Conservation (phyloP, 805 yeast genomes). For the Kazachstania taianensis region DNA sequence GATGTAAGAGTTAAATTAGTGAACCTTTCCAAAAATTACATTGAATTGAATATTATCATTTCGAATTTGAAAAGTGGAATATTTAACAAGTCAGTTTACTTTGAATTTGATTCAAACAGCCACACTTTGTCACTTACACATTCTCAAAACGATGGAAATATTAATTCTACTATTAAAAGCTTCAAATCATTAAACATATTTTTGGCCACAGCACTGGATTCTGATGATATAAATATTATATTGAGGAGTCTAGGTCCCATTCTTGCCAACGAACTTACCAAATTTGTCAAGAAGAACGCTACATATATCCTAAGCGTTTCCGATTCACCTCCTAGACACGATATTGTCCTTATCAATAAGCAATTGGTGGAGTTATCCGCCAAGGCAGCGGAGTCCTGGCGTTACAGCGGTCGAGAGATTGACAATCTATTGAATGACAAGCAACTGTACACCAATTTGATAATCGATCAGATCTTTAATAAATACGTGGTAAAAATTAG, state of each 20-base stretch:
- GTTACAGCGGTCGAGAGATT: slow-evolving; percentile 12
- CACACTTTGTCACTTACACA: neutral
- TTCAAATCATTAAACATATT: slow-evolving; percentile 7
- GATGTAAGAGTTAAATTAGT: slow-evolving; percentile 12
- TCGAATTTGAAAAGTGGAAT: slow-evolving; percentile 12
- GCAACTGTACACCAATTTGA: slow-evolving; percentile 16
- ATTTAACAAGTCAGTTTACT: slow-evolving; percentile 9
- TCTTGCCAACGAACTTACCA: slow-evolving; percentile 17
- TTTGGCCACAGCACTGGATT: slow-evolving; percentile 1
- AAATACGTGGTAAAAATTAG: slow-evolving; percentile 12
- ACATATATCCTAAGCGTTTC: slow-evolving; percentile 11
- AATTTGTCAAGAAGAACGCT: slow-evolving; percentile 17
- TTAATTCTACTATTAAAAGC: slow-evolving; percentile 4
- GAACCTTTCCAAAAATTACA: slow-evolving; percentile 10
- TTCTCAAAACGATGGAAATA: neutral
- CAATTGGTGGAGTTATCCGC: slow-evolving; percentile 9
- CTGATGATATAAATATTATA: neutral
- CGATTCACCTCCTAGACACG: slow-evolving; percentile 6
- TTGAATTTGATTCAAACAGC: slow-evolving; percentile 4
- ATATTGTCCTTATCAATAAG: slow-evolving; percentile 7
- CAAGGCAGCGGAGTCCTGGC: slow-evolving; percentile 7
- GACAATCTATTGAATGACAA: slow-evolving; percentile 15
- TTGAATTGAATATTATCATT: slow-evolving; percentile 10
- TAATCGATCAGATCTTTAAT: slow-evolving; percentile 20
- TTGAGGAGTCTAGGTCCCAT: slow-evolving; percentile 12